Base-by-base conservation (phyloP, 768 basidiomycete species). In the Russula emetica region DNA sequence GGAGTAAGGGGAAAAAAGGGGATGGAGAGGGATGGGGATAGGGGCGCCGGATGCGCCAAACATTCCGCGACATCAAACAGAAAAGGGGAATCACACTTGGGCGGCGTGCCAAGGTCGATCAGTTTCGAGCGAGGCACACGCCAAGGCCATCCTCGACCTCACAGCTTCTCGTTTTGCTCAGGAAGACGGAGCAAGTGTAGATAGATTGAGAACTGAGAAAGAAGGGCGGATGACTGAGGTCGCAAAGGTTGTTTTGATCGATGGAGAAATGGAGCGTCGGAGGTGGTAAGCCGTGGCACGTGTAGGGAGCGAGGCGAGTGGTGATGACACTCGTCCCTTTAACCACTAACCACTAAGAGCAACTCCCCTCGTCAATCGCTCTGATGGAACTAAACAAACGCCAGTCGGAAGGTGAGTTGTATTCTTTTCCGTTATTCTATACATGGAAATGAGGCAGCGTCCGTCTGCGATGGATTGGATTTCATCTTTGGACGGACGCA, bases 301-400 rank as follows among this genome's bases (percentile, higher is more conserved):
- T 44, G 44, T 44, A 0, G 9, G 9, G n/a, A n/a, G 8, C 20
- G n/a, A 22, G 45, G 45, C 6, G 44, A 4, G n/a, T n/a, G n/a
- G n/a, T n/a, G 30, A 30, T 30, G 30, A 30, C 4, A 0, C 30
- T 30, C 30, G 32, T 32, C 32, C 32, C 32, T 32, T 28, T 28
- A 1, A 11, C 49, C 49, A 7, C 24, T 49, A 8, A 50, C 49
- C 26, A 18, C 49, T 7, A 50, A 11, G 5, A 26, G 13, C 49
- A 50, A 14, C 13, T n/a, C n/a, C n/a, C n/a, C n/a, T n/a, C n/a
- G n/a, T n/a, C n/a, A n/a, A n/a, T 45, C n/a, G 4, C n/a, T 10
- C n/a, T 47, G 13, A 63, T 63, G 62, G 44, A 11, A 20, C 9
- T 49, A n/a, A 28, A 55, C 26, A 56, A 32, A 30, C 61, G 55